Evolutionary conservation across 2,329 filamentous ascomycete genomes (phyloP).

Genomic region (Colletotrichum eremochloae): DNA sequence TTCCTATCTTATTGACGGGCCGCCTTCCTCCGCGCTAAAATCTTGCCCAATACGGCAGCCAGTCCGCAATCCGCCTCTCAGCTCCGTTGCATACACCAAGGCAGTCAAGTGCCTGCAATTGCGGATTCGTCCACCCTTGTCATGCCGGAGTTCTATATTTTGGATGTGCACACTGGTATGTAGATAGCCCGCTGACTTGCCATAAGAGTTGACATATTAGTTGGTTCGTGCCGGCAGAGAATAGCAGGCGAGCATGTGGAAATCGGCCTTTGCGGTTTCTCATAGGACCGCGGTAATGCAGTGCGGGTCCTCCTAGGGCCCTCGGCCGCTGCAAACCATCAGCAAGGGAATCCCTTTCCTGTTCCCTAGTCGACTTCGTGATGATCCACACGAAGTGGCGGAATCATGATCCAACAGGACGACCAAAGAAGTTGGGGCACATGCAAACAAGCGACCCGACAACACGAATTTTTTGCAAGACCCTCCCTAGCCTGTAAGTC

Average conservation of each 20-base stretch:
- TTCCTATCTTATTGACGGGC: conserved; percentile 43
- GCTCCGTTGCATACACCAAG: neutral
- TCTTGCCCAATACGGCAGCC: conserved; percentile 28
- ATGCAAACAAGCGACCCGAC: conserved; percentile 31
- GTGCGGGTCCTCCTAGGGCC: conserved; percentile 2
- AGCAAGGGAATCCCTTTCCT: conserved; percentile 16
- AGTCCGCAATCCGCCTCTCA: conserved; percentile 15
- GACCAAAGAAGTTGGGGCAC: conserved; percentile 1
- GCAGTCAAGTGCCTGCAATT: conserved; percentile 16
- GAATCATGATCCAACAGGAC: conserved; percentile 13
- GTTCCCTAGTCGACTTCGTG: conserved; percentile 1
- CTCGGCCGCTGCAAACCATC: conserved; percentile 23
- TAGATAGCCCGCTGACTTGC: neutral
- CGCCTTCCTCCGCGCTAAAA: conserved; percentile 44
- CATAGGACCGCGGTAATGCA: neutral
- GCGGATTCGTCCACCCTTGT: conserved; percentile 9
- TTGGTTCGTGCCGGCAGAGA: neutral
- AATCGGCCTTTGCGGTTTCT: neutral
- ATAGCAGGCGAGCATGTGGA: neutral
- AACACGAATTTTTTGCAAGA: conserved; percentile 13
- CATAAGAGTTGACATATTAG: neutral
- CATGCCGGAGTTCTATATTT: neutral
- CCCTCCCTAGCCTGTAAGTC: conserved; percentile 4
- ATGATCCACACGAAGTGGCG: conserved; percentile 22
- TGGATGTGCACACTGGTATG: neutral